Evolutionary conservation across 2,329 filamentous ascomycete genomes (phyloP), one percentile per base, ranked within the genome.

Genomic region (Madurella mycetomatis): DNA sequence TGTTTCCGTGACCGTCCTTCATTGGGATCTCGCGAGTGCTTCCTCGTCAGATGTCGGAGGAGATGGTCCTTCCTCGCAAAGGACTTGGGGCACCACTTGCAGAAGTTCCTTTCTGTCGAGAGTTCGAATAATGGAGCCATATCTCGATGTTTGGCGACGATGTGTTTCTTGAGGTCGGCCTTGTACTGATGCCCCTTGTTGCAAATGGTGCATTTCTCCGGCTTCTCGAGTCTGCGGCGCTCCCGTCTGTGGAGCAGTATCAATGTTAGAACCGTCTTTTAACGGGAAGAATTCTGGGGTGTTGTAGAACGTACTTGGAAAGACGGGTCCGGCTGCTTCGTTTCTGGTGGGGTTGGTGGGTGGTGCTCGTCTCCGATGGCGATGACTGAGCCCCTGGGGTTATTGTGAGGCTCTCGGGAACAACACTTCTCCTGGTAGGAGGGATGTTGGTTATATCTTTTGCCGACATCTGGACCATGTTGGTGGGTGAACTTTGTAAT

Each of bases 141-240:
- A 11, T 57, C 31, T 5, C 5, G 19, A 39, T 55, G 55, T 4
- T n/a, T 47, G 41, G 47, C 19, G 5, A n/a, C 12, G 8, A 57
- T 41, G 45, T 57, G 55, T 18, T 41, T 47, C 16, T 46, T 15
- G 2, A 50, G 40, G 4, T 47, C 51, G 1, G 19, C 25, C 9
- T 12, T 2, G 43, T 48, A 51, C 4, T 19, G 12, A 39, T 47
- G 43, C 0, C 51, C 40, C 41, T 32, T 47, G 2, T 7, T 9
- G 41, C 55, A 57, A 9, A 41, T 15, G 12, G 40, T 47, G 16
- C 55, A 57, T 13, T n/a, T 16, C 9, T 34, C 47, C 3, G 55
- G 55, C 18, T 15, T 31, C 4, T 17, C 41, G 4, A 9, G 31
- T 15, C 34, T 47, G 19, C 55, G 51, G 39, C 32, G 46, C n/a